phyloP scores from a whole-genome alignment of 139 green algal species.

The Gonium pectorale region DNA sequence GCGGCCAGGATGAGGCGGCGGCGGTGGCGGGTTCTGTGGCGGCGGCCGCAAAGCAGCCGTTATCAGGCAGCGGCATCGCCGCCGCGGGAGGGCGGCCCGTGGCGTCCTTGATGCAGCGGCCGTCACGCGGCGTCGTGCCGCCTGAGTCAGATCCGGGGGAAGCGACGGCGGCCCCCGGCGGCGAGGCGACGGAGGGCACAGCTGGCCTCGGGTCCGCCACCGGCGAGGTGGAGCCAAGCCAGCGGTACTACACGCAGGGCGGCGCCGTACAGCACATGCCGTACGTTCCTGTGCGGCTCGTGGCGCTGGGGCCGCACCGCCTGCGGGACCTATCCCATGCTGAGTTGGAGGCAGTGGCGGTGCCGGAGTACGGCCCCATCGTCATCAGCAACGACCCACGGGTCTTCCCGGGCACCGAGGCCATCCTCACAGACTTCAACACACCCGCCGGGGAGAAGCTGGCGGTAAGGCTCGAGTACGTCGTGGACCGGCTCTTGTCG shows the following conservation, averaged over 20 bases:
- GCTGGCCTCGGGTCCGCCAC: no score
- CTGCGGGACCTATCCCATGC: not conserved
- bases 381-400: slow-evolving; percentile 35
- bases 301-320: not conserved
- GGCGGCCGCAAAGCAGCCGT: not conserved
- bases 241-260: no score
- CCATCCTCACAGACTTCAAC: not conserved
- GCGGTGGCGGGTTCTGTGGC: not conserved
- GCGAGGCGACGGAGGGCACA: no score
- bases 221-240: no score
- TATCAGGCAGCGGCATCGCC: no score
- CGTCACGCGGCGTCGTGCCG: not conserved
- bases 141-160: not conserved
- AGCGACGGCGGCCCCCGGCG: no score
- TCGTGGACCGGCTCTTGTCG: slow-evolving; percentile 7
- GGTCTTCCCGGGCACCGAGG: slow-evolving; percentile 35
- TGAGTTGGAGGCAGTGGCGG: not conserved
- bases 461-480: slow-evolving; percentile 38
- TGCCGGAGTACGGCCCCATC: slow-evolving; percentile 10
- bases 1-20: not conserved
- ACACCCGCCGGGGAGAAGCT: slow-evolving; percentile 1
- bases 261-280: not conserved
- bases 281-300: slow-evolving; percentile 17
- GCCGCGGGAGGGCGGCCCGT: no score
- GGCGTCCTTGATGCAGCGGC: not conserved